phyloP scores from a whole-genome alignment of 2,329 filamentous ascomycete genomes.

The Fusarium sp. region DNA sequence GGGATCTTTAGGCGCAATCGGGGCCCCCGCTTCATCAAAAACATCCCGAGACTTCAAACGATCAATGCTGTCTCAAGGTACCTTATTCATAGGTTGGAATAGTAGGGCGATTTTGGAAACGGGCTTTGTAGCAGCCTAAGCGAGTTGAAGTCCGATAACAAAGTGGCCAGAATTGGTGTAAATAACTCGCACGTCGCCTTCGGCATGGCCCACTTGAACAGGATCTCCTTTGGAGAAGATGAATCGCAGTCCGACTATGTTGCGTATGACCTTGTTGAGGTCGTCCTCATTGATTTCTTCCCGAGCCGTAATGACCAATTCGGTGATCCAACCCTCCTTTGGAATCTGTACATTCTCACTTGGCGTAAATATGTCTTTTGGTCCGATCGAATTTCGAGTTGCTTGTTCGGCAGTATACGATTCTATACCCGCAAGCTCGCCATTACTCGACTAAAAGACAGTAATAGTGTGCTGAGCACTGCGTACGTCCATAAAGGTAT shows the following conservation, averaged over 20 bases:
- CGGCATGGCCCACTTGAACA: not conserved
- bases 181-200: not conserved
- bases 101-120: not conserved
- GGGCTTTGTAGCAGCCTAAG: not conserved
- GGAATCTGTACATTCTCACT: not conserved
- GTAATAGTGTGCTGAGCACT: not conserved
- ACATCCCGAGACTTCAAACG: not conserved
- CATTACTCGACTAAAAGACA: not conserved
- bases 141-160: not conserved
- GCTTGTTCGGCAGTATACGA: not conserved
- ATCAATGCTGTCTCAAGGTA: not conserved
- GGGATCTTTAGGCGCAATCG: not conserved
- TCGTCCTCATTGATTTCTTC: not conserved
- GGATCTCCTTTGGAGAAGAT: not conserved
- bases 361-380: not conserved
- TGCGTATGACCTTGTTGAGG: not conserved
- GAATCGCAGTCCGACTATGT: not conserved
- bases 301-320: not conserved
- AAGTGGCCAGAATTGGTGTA: not conserved
- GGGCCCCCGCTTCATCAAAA: no score
- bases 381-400: not conserved
- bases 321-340: constrained; percentile 6
- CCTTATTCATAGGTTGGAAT: not conserved
- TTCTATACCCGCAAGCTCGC: constrained; percentile 13
- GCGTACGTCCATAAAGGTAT: not conserved